Conservation (phyloP, 495 filamentous ascomycete genomes). For the Collariella sp. region DNA sequence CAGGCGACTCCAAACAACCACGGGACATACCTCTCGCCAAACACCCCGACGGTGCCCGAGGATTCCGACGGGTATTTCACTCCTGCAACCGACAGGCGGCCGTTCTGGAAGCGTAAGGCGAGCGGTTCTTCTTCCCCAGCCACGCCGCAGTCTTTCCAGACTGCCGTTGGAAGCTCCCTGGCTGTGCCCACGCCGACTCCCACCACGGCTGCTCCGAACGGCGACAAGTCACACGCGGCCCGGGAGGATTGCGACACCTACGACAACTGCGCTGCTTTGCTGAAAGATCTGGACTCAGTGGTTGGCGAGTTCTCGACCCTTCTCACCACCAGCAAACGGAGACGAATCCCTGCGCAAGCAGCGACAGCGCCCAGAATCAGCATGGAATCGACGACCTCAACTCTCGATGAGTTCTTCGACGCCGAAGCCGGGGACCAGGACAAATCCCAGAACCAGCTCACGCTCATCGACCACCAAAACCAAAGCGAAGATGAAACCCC, state of each 20-base stretch:
- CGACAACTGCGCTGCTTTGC: slow-evolving; percentile 67
- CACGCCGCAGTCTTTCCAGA: slow-evolving; percentile 37
- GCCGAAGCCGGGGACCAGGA: slow-evolving; percentile 60
- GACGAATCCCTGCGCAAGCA: slow-evolving; percentile 49
- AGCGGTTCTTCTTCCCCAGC: slow-evolving; percentile 35
- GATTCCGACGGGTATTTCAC: slow-evolving; percentile 39
- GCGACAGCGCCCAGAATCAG: slow-evolving; percentile 56
- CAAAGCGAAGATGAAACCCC: slow-evolving; percentile 51
- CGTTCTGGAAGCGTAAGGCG: slow-evolving; percentile 90
- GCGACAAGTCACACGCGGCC: slow-evolving; percentile 19
- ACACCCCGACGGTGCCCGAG: slow-evolving; percentile 33
- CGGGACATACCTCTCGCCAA: slow-evolving; percentile 32
- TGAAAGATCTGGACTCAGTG: slow-evolving; percentile 74
- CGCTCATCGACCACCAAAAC: slow-evolving; percentile 62
- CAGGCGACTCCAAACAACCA: slow-evolving; percentile 19
- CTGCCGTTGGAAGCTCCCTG: slow-evolving; percentile 47
- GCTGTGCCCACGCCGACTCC: slow-evolving; percentile 47
- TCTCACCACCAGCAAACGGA: slow-evolving; percentile 66
- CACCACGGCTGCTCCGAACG: slow-evolving; percentile 30
- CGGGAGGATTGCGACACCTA: slow-evolving; percentile 53
- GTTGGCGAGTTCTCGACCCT: slow-evolving; percentile 73
- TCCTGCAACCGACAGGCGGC: slow-evolving; percentile 37
- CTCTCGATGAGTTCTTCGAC: slow-evolving; percentile 89
- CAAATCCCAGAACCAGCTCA: slow-evolving; percentile 50
- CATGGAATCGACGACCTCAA: slow-evolving; percentile 59